Conservation (phyloP, 2,329 filamentous ascomycete species). For the Pseudogymnoascus sp. region DNA sequence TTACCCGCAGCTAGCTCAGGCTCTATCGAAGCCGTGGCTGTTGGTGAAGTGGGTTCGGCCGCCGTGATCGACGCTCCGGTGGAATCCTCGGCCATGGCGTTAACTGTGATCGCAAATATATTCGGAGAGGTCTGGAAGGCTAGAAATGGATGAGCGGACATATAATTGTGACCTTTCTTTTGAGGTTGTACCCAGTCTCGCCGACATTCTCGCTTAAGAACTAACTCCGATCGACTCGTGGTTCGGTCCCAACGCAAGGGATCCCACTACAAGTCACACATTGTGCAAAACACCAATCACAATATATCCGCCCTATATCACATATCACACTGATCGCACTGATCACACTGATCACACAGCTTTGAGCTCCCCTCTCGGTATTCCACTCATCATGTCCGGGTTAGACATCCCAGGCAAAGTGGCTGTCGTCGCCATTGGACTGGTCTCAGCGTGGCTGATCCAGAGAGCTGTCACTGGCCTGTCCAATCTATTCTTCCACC, state of each 20-base stretch:
- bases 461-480: slow-evolving; percentile 2
- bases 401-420: background rate
- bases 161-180: background rate
- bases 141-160: background rate
- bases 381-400: background rate
- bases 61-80: background rate
- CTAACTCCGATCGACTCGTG: background rate
- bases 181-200: background rate
- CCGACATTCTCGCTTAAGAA: background rate
- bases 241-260: background rate
- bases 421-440: background rate
- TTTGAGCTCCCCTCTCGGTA: background rate
- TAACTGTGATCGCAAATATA: background rate
- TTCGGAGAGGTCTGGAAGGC: background rate
- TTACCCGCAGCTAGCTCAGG: background rate
- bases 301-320: slow-evolving; percentile 3
- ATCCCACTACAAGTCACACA: slow-evolving; percentile 14
- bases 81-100: background rate
- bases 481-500: slow-evolving; percentile 22
- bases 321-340: background rate
- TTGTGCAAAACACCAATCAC: slow-evolving; percentile 3
- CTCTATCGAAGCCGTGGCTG: background rate
- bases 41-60: background rate
- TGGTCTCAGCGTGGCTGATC: background rate
- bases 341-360: background rate